Base-by-base conservation (phyloP, 1,139 yeast species). In the Starmera stellimalicola region DNA sequence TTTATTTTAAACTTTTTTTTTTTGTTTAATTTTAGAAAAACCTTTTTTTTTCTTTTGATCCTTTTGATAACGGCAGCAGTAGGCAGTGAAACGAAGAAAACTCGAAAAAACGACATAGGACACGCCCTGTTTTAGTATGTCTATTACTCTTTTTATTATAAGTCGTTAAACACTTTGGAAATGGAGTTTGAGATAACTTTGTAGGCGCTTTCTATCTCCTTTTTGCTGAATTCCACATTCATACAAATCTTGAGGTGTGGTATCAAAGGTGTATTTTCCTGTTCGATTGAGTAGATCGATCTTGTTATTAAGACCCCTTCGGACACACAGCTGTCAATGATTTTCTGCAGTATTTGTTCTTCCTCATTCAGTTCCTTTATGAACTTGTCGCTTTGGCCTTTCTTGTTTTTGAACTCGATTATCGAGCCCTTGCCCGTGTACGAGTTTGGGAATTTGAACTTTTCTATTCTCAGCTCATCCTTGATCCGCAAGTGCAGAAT, bases 211-310 rank as follows among this genome's bases (percentile, higher is more conserved):
- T 56, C 58, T 34, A 80, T 56, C 42, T 85, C 94, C n/a, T 60
- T 57, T 24, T 54, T 52, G 2, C 70, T 53, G 38, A 77, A 68
- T 4, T 73, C 77, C 25, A 68, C 63, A 47, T 73, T 79, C 33
- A 81, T 57, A 44, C 70, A 65, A 11, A 87, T 52, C 45, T 78
- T 68, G 47, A 88, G 64, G 44, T 81, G 80, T 19, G 93, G 95
- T 33, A 73, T 69, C 29, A 83, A 66, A 4, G 94, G 93, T 42
- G 83, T 67, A 37, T 76, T 60, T 52, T 88, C 96, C 49, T 80
- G 94, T 44, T 73, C 77, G 37, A 78, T 63, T 14, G 85, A 67
- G 39, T 74, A 67, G 41, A 80, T 78, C 12, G 83, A 68, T 51
- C 94, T 74, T 11, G 88, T 66, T 33, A 87, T 65, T 41, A 85